These are phyloP conservation scores for Paecilomyces formosus DNA, from an alignment of 2,329 filamentous ascomycete species.

Conservation along the genomic window DNA sequence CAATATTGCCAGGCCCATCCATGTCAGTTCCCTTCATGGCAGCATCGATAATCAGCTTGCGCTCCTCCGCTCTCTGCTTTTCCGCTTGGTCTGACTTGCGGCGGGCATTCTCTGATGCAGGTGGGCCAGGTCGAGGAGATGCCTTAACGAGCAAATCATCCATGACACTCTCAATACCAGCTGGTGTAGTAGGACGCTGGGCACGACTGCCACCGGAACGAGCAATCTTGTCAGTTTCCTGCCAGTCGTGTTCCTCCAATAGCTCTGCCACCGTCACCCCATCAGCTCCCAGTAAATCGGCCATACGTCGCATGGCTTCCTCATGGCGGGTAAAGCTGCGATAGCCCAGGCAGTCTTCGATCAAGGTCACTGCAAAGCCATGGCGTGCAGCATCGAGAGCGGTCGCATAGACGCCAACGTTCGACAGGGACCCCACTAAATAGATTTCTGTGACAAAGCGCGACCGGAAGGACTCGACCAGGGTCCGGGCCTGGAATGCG, in stretches of 20 bases:
- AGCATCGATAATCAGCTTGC: background rate
- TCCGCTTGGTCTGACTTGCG: background rate
- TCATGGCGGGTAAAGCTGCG: constrained; percentile 62
- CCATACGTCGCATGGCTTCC: constrained; percentile 62
- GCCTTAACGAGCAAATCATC: constrained; percentile 24
- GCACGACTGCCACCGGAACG: constrained; percentile 9
- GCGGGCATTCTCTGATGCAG: constrained; percentile 5
- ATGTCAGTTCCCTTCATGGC: background rate
- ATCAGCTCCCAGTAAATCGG: constrained; percentile 66
- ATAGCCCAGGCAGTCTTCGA: constrained; percentile 85
- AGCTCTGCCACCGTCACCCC: constrained; percentile 55
- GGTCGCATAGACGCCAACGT: constrained; percentile 84
- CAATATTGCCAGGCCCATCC: background rate
- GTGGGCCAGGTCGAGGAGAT: constrained; percentile 4
- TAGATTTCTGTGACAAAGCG: constrained; percentile 83
- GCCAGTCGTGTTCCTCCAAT: constrained; percentile 40
- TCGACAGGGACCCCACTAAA: constrained; percentile 78
- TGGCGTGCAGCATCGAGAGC: constrained; percentile 83
- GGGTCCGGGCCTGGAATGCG: constrained; percentile 66
- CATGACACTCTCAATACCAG: constrained; percentile 29
- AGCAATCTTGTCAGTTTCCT: constrained; percentile 33
- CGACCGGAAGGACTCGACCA: constrained; percentile 73
- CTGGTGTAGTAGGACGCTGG: constrained; percentile 11
- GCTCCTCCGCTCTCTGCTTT: background rate
- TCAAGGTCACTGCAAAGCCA: constrained; percentile 75